These are phyloP conservation scores for Pleurostoma richardsiae DNA, from an alignment of 2,329 filamentous ascomycete genomes.

Conservation along the genomic window DNA sequence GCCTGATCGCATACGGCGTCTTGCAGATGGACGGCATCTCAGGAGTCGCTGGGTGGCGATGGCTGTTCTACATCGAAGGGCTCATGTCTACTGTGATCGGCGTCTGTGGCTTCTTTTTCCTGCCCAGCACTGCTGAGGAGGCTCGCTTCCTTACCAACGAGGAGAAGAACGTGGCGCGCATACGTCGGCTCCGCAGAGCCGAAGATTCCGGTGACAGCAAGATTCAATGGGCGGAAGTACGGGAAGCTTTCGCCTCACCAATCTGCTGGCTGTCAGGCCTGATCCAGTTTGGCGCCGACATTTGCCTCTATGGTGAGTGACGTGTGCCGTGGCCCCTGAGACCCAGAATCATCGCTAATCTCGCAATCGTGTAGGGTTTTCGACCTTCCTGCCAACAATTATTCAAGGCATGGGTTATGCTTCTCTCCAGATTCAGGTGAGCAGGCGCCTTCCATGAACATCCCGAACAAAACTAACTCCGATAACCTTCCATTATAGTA, in stretches of 20 bases:
- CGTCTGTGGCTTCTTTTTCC: conserved; percentile 10
- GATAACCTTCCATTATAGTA: background rate
- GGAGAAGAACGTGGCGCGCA: background rate
- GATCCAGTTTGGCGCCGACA: background rate
- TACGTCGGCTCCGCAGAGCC: background rate
- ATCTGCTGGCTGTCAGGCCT: background rate
- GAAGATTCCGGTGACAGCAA: background rate
- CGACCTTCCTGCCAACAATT: background rate
- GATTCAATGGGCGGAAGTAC: background rate
- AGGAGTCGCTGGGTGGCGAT: conserved; percentile 46
- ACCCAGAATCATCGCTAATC: background rate
- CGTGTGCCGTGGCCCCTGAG: background rate
- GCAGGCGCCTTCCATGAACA: no score
- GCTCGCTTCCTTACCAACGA: background rate
- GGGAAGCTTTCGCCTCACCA: background rate
- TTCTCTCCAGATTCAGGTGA: no score
- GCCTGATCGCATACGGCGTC: conserved; percentile 42
- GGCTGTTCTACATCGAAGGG: conserved; percentile 44
- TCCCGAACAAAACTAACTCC: no score
- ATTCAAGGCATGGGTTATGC: background rate
- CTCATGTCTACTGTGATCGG: conserved; percentile 36
- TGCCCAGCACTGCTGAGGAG: background rate
- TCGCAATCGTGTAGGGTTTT: no score
- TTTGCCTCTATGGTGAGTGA: background rate
- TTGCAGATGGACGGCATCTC: conserved; percentile 37